Evolutionary conservation across 306 rosid species (phyloP).

Genomic region (Casuarina equisetifolia): DNA sequence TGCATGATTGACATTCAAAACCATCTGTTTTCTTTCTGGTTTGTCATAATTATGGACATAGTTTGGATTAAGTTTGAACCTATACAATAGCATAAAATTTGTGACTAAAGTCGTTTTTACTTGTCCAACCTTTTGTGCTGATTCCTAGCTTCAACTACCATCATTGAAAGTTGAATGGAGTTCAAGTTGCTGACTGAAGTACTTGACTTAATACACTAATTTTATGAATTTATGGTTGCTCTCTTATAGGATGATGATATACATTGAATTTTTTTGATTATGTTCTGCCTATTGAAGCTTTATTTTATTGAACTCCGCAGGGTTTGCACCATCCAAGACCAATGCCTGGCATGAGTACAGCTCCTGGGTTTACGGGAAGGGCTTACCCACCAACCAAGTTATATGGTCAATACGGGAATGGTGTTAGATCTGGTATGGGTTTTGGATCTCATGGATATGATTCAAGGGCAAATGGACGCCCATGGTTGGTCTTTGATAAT

Average conservation of each 20-base stretch:
- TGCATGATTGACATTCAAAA: background rate
- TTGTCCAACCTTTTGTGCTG: background rate
- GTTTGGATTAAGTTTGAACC: background rate
- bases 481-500: slow-evolving; percentile 83
- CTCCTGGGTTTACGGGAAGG: slow-evolving; percentile 65
- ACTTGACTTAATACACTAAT: background rate
- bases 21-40: background rate
- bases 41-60: background rate
- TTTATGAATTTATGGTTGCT: background rate
- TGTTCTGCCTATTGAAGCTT: background rate
- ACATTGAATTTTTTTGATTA: background rate
- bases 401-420: slow-evolving; percentile 72
- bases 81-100: background rate
- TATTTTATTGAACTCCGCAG: slow-evolving; percentile 27
- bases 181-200: background rate
- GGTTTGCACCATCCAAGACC: slow-evolving; percentile 94
- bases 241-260: background rate
- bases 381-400: slow-evolving; percentile 78
- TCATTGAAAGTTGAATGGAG: background rate
- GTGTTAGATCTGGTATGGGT: slow-evolving; percentile 79
- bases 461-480: slow-evolving; percentile 65
- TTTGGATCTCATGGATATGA: slow-evolving; percentile 85
- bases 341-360: slow-evolving; percentile 65
- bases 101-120: background rate
- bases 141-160: background rate